Conservation (phyloP, 768 basidiomycete genomes). For the Pleurotus giganteus region DNA sequence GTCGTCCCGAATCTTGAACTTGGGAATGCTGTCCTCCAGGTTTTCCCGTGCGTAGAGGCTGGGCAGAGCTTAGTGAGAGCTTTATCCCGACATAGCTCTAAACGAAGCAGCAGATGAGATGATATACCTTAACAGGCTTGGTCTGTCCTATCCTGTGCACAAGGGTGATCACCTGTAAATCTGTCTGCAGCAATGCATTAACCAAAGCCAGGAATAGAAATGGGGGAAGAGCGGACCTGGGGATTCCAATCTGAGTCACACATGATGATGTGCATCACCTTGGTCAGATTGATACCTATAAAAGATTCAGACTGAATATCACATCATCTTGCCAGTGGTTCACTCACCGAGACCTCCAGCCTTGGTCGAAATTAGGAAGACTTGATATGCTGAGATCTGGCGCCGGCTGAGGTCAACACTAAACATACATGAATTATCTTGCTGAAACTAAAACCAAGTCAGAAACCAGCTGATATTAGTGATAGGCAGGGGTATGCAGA, state of each 20-base stretch:
- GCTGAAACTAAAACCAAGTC: conserved; percentile 45
- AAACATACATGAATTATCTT: conserved; percentile 47
- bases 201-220: not conserved
- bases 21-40: too few species aligned
- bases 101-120: conserved; percentile 67
- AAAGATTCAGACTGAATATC: conserved; percentile 17
- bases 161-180: conserved; percentile 82
- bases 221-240: conserved; percentile 7
- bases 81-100: too few species aligned
- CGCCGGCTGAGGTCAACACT: not conserved
- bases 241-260: conserved; percentile 73
- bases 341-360: conserved; percentile 65
- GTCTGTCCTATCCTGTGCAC: conserved; percentile 82
- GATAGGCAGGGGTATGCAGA: too few species aligned
- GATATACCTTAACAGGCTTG: conserved; percentile 69
- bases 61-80: too few species aligned
- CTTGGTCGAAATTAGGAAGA: conserved; percentile 68
- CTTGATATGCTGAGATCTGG: conserved; percentile 48
- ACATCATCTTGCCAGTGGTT: conserved; percentile 21
- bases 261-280: conserved; percentile 77
- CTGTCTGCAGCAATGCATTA: conserved; percentile 48
- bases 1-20: too few species aligned
- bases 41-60: too few species aligned
- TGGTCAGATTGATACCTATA: conserved; percentile 79
- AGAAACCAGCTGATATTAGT: not conserved